Evolutionary conservation across 1,139 yeast species (phyloP), one percentile per base, ranked within the genome.

Genomic region (Saccharomycopsis phalli): DNA sequence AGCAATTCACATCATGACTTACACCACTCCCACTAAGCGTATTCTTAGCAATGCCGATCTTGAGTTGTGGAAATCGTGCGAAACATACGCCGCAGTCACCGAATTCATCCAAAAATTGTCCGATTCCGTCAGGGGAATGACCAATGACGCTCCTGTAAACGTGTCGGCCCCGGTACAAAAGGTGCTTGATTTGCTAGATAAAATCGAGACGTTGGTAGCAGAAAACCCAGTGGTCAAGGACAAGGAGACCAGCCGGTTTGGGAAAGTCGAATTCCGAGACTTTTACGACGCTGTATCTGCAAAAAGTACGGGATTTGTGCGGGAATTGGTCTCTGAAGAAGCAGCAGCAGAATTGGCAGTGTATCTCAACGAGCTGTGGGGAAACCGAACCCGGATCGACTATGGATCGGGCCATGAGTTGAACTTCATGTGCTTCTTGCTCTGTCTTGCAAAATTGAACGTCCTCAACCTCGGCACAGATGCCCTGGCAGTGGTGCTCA

Each of bases 361-460:
- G 1, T 84, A 84, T 55, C 65, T 84, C 28, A 52, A 53, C 4
- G 87, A 81, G 50, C 71, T 93, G 1, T 88, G 88, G 78, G 98
- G 98, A 0, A 78, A 86, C 55, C 65, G 84, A 43, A 72, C 74
- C 2, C 68, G 99, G 54, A 84, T 91, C 22, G 99, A 91, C 59
- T 91, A 87, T 57, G 99, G 99, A 0, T 83, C 95, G 4, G 98
- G 98, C 20, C 99, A 91, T 58, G 99, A 91, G 57, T 66, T 91
- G 46, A 87, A 87, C 56, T 88, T 91, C 53, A 52, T 91, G 27
- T 95, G 96, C 1, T 87, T 84, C 53, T 47, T 87, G 6, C 86
- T 86, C 0, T 41, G 66, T 0, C 50, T 59, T 34, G 48, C 54
- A 2, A 44, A 51, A 10, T 40, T 57, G 25, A 47, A 47, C 31